Evolutionary conservation across 1,284 basidiomycete genomes (phyloP), one percentile per base, ranked within the genome.

Genomic region (Phellopilus nigrolimitatus): DNA sequence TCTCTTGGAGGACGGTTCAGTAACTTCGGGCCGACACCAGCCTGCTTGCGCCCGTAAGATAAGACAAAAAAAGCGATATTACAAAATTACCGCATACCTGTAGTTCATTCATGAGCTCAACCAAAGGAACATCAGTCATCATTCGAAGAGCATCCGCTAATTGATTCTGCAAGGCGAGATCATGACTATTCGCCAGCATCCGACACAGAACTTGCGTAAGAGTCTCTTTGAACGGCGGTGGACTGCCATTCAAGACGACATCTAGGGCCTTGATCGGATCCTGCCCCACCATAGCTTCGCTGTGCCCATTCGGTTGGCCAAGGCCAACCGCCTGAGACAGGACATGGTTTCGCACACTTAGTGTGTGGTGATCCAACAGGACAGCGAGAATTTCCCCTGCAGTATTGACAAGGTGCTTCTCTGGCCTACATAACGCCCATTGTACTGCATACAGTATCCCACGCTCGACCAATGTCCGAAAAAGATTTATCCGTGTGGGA

Each of bases 371-470:
- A 64, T 99, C 97, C 49, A 98, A 78, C 39, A 95, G 74, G 19
- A 88, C 79, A 52, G 90, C 80, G 52, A 99, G 73, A 28, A 98
- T 83, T 66, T 97, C 95, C 24, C 92, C 90, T 1, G 84, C 91
- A 2, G 91, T 86, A 53, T 86, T 84, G 53, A 92, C 80, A 7
- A 79, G 67, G 19, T 64, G 49, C 42, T 60, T 57, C 66, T 71
- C 68, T 22, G 67, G 56, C 47, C 64, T 65, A 33, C 71, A 72
- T 52, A 94, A 76, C 0, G 89, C 89, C 91, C 91, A 97, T 62
- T 97, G 92, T 17, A 95, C 81, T n/a, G 88, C 88, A 55, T 87
- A 87, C 6, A 98, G 71, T 41, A 98, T 75, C 0, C 94, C 95
- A 10, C 88, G 82, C 56, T 98, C 95, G 47, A 95, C 82, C 7